Evolutionary conservation across 208 protist species (phyloP).

Genomic region (Crithidia acanthocephali): DNA sequence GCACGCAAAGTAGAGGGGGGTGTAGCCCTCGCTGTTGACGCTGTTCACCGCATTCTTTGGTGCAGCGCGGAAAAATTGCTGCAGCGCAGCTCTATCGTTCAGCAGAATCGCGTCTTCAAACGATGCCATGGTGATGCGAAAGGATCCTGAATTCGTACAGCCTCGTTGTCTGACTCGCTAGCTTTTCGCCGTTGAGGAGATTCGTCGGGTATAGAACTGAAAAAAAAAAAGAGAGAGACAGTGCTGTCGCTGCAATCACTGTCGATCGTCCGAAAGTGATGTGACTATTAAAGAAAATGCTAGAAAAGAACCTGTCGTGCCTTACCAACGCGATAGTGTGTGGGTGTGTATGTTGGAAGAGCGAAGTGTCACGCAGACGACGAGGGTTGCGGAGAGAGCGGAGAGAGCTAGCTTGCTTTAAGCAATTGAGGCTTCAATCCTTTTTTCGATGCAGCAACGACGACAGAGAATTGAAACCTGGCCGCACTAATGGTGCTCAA

Average conservation of each 20-base stretch:
- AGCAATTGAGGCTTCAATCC: too few relatives aligned
- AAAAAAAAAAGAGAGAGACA: not conserved
- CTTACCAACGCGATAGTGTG: too few relatives aligned
- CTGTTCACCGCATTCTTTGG: conserved; percentile 37
- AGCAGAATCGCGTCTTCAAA: conserved; percentile 35
- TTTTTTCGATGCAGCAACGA: too few relatives aligned
- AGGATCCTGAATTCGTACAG: not conserved
- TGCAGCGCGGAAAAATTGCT: conserved; percentile 12
- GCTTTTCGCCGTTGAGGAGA: not conserved
- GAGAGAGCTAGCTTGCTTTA: too few relatives aligned
- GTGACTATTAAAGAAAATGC: too few relatives aligned
- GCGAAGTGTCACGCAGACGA: too few relatives aligned
- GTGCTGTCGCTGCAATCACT: not conserved
- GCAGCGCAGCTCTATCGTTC: conserved; percentile 34
- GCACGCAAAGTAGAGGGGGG: conserved; percentile 83
- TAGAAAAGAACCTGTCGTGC: not conserved
- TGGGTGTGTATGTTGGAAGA: too few relatives aligned
- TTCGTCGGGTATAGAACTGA: not conserved
- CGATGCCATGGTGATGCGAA: conserved; percentile 11
- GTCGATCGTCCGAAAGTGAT: too few relatives aligned
- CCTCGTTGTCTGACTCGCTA: too few relatives aligned
- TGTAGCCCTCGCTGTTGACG: conserved; percentile 63
- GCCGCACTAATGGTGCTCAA: too few relatives aligned
- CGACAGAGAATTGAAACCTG: too few relatives aligned
- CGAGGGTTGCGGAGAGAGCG: too few relatives aligned